phyloP scores from a whole-genome alignment of 176 grass and related monocot genomes.

The Aegilops sharonensis region DNA sequence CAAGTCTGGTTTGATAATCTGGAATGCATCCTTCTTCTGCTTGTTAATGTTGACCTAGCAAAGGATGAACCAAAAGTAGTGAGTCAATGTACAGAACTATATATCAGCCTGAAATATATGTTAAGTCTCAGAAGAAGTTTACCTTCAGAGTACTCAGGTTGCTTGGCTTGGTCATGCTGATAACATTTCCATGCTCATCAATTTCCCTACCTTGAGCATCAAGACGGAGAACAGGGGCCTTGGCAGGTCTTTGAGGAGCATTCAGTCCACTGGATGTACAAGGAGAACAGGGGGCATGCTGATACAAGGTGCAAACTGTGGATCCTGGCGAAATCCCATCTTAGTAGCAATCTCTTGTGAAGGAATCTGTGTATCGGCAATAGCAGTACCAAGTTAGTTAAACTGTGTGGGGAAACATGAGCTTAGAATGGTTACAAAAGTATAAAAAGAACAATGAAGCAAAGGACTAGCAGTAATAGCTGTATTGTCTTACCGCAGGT shows the following conservation, averaged over 20 bases:
- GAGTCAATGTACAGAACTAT: conserved; percentile 3
- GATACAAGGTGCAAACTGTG: too few relatives aligned
- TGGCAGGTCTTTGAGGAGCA: conserved; percentile 69
- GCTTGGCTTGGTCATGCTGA: conserved; percentile 61
- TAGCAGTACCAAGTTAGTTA: conserved; percentile 51
- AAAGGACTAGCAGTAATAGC: not conserved
- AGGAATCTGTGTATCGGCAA: conserved; percentile 36
- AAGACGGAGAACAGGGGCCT: conserved; percentile 75
- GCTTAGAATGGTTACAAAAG: conserved; percentile 10
- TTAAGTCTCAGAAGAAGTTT: conserved; percentile 19
- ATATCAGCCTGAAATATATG: not conserved
- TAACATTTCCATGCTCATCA: conserved; percentile 87
- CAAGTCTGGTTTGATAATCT: conserved; percentile 90
- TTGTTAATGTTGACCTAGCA: conserved; percentile 96
- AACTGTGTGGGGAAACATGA: conserved; percentile 38
- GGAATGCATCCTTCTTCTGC: conserved; percentile 96
- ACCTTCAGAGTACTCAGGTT: conserved; percentile 96
- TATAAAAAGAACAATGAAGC: not conserved
- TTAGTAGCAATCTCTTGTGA: conserved; percentile 68
- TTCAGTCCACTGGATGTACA: too few relatives aligned
- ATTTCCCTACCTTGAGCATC: conserved; percentile 95
- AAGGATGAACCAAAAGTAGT: conserved; percentile 21
- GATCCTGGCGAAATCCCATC: too few relatives aligned
- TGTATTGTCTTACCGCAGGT: conserved; percentile 54
- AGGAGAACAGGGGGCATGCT: too few relatives aligned